These are phyloP conservation scores for Heliamphora exappendiculata DNA, from an alignment of 148 eudicot genomes.

Conservation along the genomic window DNA sequence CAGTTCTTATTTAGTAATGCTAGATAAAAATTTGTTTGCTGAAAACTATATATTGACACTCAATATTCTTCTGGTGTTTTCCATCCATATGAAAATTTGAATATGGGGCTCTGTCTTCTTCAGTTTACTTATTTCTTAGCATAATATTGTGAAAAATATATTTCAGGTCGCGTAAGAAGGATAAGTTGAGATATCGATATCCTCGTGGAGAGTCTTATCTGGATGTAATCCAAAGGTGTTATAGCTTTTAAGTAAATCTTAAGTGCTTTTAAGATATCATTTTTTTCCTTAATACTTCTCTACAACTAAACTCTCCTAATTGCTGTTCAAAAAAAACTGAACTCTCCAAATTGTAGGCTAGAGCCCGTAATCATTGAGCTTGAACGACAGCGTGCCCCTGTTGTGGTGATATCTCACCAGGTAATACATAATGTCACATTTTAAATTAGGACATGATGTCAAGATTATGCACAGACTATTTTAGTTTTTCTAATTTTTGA, in stretches of 20 bases:
- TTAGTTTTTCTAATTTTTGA: not conserved
- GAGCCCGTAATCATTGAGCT: constrained; percentile 98
- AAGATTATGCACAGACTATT: not conserved
- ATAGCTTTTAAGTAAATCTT: constrained; percentile 1
- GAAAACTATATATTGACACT: too few species aligned
- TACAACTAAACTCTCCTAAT: not conserved
- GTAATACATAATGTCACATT: constrained; percentile 22
- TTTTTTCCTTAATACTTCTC: not conserved
- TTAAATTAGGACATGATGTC: not conserved
- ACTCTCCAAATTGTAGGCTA: constrained; percentile 42
- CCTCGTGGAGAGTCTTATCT: constrained; percentile 99
- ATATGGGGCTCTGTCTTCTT: not conserved
- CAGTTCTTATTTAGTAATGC: too few species aligned
- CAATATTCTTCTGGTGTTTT: not conserved
- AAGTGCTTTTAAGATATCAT: not conserved
- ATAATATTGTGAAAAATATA: not conserved
- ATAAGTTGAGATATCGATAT: constrained; percentile 90
- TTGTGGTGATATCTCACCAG: constrained; percentile 97
- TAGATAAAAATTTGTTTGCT: too few species aligned
- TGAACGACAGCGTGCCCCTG: constrained; percentile 98
- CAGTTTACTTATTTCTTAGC: not conserved
- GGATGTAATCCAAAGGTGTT: constrained; percentile 96
- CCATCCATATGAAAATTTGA: not conserved
- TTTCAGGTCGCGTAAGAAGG: constrained; percentile 81
- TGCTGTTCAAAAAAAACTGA: too few species aligned